Percentiles rank a stretch among this genome's conserved stretches.
phyloP scores from a whole-genome alignment of 805 yeast genomes.

The Komagataella kurtzmanii region DNA sequence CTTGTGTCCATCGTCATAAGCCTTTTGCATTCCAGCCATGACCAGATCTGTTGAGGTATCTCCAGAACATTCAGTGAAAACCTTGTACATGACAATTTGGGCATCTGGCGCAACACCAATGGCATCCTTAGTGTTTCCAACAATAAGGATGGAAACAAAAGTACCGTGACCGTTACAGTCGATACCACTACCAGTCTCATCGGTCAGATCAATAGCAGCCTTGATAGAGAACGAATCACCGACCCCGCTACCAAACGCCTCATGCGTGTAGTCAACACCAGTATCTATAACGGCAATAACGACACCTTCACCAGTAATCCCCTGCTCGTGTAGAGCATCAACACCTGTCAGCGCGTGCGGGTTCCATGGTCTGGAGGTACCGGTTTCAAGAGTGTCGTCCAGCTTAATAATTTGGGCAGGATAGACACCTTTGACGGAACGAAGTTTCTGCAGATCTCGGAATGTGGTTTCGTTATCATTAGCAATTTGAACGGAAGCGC shows the following conservation, averaged over 20 bases:
- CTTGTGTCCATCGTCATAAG: constrained; percentile 5
- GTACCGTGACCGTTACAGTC: constrained; percentile 14
- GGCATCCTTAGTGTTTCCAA: constrained; percentile 6
- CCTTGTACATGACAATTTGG: constrained; percentile 7
- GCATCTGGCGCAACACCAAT: constrained; percentile 10
- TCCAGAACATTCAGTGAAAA: constrained; percentile 8
- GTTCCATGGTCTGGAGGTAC: constrained; percentile 5
- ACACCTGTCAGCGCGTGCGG: constrained; percentile 10
- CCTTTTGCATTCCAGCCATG: constrained; percentile 4
- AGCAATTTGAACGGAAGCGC: constrained; percentile 2
- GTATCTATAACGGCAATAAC: constrained; percentile 7
- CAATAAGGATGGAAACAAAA: constrained; percentile 10
- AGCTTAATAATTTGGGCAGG: constrained; percentile 3
- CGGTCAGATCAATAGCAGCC: constrained; percentile 5
- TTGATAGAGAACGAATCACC: constrained; percentile 7
- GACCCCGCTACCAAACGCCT: constrained; percentile 11
- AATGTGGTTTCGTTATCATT: constrained; percentile 1
- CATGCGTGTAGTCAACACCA: constrained; percentile 7
- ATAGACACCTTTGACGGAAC: constrained; percentile 4
- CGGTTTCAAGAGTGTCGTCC: background rate
- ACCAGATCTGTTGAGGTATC: constrained; percentile 8
- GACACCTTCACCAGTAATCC: constrained; percentile 7
- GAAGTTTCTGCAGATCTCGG: background rate
- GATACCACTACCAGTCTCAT: constrained; percentile 4
- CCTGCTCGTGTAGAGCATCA: constrained; percentile 6